Percentiles rank a stretch among this genome's conserved stretches.
phyloP scores from a whole-genome alignment of 306 rosid genomes.

The Morella rubra region DNA sequence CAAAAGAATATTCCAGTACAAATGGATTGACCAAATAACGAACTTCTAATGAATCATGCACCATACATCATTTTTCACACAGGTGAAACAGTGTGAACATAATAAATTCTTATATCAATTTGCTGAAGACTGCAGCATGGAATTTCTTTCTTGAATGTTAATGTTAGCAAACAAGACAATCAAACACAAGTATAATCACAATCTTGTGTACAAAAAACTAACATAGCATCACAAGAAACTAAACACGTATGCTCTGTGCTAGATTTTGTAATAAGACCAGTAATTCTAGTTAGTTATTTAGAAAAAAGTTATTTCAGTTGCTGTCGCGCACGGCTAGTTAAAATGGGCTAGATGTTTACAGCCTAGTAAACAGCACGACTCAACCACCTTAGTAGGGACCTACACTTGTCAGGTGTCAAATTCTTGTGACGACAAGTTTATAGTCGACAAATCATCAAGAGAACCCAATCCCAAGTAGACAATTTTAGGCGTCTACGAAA shows the following conservation, averaged over 20 bases:
- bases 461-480: too few species aligned
- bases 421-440: too few species aligned
- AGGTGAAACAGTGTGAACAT: neutral
- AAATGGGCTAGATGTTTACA: neutral
- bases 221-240: neutral
- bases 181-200: neutral
- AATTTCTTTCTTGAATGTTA: neutral
- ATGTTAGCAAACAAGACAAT: neutral
- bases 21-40: constrained; percentile 6
- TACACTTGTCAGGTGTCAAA: too few species aligned
- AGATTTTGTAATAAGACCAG: neutral
- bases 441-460: too few species aligned
- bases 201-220: neutral
- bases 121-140: neutral
- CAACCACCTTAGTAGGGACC: neutral
- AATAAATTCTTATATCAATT: neutral
- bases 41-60: neutral
- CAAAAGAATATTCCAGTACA: constrained; percentile 18
- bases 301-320: neutral
- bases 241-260: neutral
- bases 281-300: neutral
- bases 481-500: too few species aligned
- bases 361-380: neutral
- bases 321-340: neutral
- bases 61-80: neutral